Conservation (phyloP, 1,284 basidiomycete species). For the Tylopilus sp. region DNA sequence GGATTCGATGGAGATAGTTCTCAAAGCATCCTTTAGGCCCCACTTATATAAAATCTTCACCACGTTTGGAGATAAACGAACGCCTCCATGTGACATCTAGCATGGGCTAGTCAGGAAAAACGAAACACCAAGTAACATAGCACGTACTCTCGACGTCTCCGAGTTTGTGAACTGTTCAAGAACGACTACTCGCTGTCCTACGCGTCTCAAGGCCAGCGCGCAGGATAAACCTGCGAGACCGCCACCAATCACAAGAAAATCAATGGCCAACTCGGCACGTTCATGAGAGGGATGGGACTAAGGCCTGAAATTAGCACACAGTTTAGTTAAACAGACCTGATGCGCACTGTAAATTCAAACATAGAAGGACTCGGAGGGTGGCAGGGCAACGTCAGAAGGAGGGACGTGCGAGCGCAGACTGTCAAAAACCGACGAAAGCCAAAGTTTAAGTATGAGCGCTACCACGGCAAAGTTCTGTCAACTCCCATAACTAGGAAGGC, state of each 20-base stretch:
- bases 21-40: slow-evolving; percentile 55
- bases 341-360: slow-evolving; percentile 29
- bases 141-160: slow-evolving; percentile 44
- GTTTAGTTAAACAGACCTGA: not conserved
- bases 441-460: slow-evolving; percentile 33
- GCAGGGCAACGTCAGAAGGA: not conserved
- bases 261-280: slow-evolving; percentile 43
- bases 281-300: slow-evolving; percentile 28
- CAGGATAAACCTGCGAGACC: slow-evolving; percentile 60
- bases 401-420: not conserved
- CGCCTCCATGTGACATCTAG: slow-evolving; percentile 47
- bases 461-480: slow-evolving; percentile 25
- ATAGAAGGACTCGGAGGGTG: slow-evolving; percentile 16
- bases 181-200: slow-evolving; percentile 61
- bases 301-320: slow-evolving; percentile 10
- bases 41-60: slow-evolving; percentile 63
- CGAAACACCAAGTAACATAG: not conserved
- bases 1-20: slow-evolving; percentile 48
- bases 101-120: not conserved
- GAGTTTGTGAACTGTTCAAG: slow-evolving; percentile 54
- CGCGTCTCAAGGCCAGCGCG: slow-evolving; percentile 59
- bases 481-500: slow-evolving; percentile 30
- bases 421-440: not conserved
- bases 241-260: slow-evolving; percentile 59
- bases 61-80: slow-evolving; percentile 61